Percentiles rank a stretch among this genome's conserved stretches.
These are phyloP conservation scores for Phlyctochytrium arcticum DNA, from an alignment of 192 early-diverging fungal species.

Conservation along the genomic window DNA sequence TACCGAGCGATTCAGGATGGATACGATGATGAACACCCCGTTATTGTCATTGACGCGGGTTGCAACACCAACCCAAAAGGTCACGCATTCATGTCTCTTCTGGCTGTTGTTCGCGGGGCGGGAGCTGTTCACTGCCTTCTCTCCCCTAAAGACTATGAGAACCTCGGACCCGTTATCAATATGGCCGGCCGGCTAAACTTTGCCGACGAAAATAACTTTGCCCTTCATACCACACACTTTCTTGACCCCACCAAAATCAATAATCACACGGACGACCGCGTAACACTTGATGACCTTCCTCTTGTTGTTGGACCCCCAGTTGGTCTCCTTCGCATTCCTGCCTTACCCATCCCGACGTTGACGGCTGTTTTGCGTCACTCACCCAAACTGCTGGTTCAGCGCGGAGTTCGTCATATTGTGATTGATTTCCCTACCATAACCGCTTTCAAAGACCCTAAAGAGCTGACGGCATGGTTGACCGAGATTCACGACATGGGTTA, in stretches of 20 bases:
- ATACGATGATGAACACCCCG: background rate
- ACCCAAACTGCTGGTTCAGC: background rate
- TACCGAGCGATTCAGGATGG: slow-evolving; percentile 8
- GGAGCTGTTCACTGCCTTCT: slow-evolving; percentile 2
- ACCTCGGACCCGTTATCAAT: slow-evolving; percentile 4
- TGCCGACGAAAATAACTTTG: slow-evolving; percentile 2
- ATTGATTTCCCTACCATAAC: slow-evolving; percentile 6
- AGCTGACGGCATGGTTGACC: background rate
- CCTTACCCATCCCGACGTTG: background rate
- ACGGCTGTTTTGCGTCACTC: background rate
- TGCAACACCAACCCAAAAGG: background rate
- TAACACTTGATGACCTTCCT: background rate
- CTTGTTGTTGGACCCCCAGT: background rate
- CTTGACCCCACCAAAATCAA: background rate
- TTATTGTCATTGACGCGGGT: background rate
- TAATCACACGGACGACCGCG: background rate
- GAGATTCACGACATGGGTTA: slow-evolving; percentile 3
- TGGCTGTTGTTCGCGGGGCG: slow-evolving; percentile 19
- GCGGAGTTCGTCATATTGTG: background rate
- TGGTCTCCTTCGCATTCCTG: slow-evolving; percentile 6
- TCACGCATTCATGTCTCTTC: background rate
- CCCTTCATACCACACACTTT: background rate
- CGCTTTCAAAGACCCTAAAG: background rate
- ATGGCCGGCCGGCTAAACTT: slow-evolving; percentile 7
- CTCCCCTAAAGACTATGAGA: background rate